Conservation (phyloP, 2,329 filamentous ascomycete genomes). For the Phyllosticta citribraziliensis region DNA sequence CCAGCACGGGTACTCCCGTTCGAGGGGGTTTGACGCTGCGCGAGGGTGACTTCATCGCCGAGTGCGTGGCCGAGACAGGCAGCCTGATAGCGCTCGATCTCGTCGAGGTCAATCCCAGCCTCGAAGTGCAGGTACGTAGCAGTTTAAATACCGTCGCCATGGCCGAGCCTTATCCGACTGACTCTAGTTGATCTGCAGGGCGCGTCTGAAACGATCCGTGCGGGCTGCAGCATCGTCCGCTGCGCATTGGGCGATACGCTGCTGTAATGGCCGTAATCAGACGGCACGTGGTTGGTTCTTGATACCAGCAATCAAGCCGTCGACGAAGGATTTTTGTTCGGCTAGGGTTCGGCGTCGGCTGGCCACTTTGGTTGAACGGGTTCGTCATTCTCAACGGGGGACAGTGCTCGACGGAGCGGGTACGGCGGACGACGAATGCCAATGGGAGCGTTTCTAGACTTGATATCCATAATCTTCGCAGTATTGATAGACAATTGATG, state of each 20-base stretch:
- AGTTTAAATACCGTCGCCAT: neutral
- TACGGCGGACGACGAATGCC: neutral
- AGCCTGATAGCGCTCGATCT: conserved; percentile 49
- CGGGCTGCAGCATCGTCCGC: conserved; percentile 81
- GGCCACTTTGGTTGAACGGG: neutral
- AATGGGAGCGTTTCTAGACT: neutral
- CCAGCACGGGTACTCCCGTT: conserved; percentile 90
- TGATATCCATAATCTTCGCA: neutral
- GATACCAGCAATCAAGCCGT: neutral
- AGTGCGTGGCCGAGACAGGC: conserved; percentile 48
- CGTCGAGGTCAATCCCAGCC: conserved; percentile 44
- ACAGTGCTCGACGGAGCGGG: neutral
- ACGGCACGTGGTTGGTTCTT: neutral
- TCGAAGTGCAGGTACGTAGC: conserved; percentile 21
- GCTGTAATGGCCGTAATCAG: conserved; percentile 42
- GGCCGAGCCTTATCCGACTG: neutral
- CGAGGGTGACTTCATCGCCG: conserved; percentile 95
- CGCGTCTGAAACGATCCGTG: conserved; percentile 76
- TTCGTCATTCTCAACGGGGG: neutral
- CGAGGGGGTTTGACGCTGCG: conserved; percentile 85
- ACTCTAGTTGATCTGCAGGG: conserved; percentile 37
- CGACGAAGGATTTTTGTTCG: neutral
- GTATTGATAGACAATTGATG: neutral
- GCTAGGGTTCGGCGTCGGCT: neutral
- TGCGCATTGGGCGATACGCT: conserved; percentile 89